Percentiles rank a stretch among this genome's conserved stretches.
phyloP scores from a whole-genome alignment of 371 early-diverging fungal genomes.

The Dinochytrium kinnereticum region DNA sequence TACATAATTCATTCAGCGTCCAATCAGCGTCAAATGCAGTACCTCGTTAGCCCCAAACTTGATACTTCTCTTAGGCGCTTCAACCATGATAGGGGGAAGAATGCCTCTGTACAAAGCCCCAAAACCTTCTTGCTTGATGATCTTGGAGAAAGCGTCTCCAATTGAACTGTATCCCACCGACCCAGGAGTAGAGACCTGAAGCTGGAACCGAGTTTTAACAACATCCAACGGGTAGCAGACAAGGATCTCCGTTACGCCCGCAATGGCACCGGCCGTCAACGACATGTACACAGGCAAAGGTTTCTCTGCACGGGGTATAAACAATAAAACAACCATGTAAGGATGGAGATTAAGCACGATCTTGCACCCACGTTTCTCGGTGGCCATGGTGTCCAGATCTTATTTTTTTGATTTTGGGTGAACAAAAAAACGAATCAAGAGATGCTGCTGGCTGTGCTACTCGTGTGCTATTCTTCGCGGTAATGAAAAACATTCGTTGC shows the following conservation, averaged over 20 bases:
- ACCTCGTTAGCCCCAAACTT: constrained; percentile 94
- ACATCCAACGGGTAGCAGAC: constrained; percentile 98
- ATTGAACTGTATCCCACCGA: constrained; percentile 68
- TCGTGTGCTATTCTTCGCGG: constrained; percentile 64
- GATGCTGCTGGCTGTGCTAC: constrained; percentile 53
- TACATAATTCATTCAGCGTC: not conserved
- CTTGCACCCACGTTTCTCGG: too few relatives aligned
- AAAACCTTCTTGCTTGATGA: constrained; percentile 90
- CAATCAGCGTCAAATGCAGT: too few relatives aligned
- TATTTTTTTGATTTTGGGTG: not conserved
- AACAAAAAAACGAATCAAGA: not conserved
- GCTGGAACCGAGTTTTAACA: constrained; percentile 96
- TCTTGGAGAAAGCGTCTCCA: constrained; percentile 77
- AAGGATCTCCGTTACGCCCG: constrained; percentile 94
- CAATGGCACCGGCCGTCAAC: constrained; percentile 82
- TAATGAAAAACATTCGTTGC: not conserved
- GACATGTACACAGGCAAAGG: constrained; percentile 37
- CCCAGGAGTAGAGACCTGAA: constrained; percentile 71
- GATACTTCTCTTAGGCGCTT: constrained; percentile 97
- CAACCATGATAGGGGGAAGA: constrained; percentile 94
- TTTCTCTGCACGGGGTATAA: not conserved
- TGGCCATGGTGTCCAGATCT: too few relatives aligned
- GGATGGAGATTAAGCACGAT: too few relatives aligned
- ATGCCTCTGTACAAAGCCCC: constrained; percentile 89
- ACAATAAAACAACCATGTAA: not conserved